These are phyloP conservation scores for Marasmius tenuissimus DNA, from an alignment of 1,284 basidiomycete species.

Conservation along the genomic window DNA sequence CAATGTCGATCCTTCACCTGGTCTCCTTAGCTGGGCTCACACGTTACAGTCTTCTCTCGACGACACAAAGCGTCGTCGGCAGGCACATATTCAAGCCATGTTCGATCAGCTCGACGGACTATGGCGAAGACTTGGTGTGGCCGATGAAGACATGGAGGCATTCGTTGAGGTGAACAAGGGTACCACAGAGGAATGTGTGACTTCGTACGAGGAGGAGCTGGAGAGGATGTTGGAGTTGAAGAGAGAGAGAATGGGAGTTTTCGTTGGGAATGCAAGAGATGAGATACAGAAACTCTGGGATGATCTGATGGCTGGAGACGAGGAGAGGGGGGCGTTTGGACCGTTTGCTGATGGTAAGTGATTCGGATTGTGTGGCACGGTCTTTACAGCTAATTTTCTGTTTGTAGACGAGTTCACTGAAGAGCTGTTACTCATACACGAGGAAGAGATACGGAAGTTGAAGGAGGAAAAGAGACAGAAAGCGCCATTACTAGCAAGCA, in stretches of 20 bases:
- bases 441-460: slow-evolving; percentile 81
- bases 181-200: slow-evolving; percentile 70
- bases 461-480: slow-evolving; percentile 82
- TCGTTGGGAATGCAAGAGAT: slow-evolving; percentile 80
- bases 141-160: slow-evolving; percentile 72
- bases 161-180: slow-evolving; percentile 82
- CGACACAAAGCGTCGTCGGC: slow-evolving; percentile 66
- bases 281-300: slow-evolving; percentile 88
- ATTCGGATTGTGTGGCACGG: slow-evolving; percentile 2
- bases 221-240: slow-evolving; percentile 90
- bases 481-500: slow-evolving; percentile 71
- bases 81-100: slow-evolving; percentile 79
- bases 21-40: slow-evolving; percentile 64
- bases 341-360: slow-evolving; percentile 77
- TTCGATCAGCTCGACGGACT: slow-evolving; percentile 84
- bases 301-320: slow-evolving; percentile 81
- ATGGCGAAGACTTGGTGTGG: slow-evolving; percentile 77
- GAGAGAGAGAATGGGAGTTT: slow-evolving; percentile 83
- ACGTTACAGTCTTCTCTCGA: slow-evolving; percentile 59
- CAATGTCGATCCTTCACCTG: slow-evolving; percentile 67
- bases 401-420: slow-evolving; percentile 84
- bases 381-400: slow-evolving; percentile 11
- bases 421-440: slow-evolving; percentile 85
- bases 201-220: slow-evolving; percentile 86
- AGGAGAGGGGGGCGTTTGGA: slow-evolving; percentile 80